phyloP scores from a whole-genome alignment of 257 asterid genomes.

The Solanum chiquidenum region DNA sequence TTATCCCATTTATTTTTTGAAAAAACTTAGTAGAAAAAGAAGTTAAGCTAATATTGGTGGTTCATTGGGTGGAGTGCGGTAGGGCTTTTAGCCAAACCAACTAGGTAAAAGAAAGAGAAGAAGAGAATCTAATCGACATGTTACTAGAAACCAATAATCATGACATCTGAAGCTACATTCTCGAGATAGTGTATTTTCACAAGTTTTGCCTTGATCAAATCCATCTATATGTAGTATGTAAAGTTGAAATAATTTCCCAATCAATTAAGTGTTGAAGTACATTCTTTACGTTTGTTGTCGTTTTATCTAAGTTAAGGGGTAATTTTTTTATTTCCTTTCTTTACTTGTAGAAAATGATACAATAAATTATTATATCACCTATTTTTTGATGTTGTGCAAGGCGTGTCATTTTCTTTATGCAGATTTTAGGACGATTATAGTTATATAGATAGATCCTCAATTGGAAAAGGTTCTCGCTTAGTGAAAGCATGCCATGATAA shows the following conservation, averaged over 20 bases:
- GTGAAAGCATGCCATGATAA: neutral
- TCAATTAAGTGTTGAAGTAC: neutral
- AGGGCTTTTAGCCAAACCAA: neutral
- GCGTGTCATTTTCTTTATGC: neutral
- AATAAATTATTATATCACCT: neutral
- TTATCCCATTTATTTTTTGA: too few relatives aligned
- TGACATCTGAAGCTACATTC: neutral
- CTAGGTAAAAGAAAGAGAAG: neutral
- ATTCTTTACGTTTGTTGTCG: neutral
- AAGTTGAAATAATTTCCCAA: neutral
- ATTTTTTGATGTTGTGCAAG: neutral
- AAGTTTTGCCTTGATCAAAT: neutral
- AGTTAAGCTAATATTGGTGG: neutral
- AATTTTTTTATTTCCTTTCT: neutral
- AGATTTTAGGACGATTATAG: neutral
- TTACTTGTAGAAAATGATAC: neutral
- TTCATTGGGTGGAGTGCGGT: neutral
- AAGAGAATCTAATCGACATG: neutral
- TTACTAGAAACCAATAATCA: neutral
- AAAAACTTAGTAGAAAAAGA: neutral
- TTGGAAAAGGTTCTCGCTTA: neutral
- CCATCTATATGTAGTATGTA: neutral
- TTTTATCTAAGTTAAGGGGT: neutral
- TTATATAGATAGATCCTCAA: neutral
- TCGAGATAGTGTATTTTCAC: neutral